These are phyloP conservation scores for Plectranthus barbatus DNA, from an alignment of 257 asterid genomes.

Conservation along the genomic window DNA sequence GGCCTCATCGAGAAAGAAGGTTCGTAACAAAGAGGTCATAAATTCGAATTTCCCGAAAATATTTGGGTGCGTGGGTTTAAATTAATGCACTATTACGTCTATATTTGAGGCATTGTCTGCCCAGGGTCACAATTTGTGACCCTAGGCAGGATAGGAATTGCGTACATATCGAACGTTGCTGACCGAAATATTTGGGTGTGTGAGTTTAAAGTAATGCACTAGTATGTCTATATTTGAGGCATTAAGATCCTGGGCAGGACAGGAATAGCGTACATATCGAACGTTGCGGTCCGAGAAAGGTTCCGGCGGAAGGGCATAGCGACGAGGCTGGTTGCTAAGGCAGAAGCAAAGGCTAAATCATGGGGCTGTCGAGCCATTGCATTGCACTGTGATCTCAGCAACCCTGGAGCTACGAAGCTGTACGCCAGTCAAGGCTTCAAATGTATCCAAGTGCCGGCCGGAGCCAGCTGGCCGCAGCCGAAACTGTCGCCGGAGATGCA, in stretches of 20 bases:
- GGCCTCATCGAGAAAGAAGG: conserved; percentile 82
- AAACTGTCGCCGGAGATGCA: conserved; percentile 46
- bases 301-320: conserved; percentile 77
- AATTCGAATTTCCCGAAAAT: too few relatives aligned
- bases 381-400: conserved; percentile 62
- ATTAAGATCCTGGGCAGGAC: conserved; percentile 39
- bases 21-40: conserved; percentile 3
- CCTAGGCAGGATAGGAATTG: too few relatives aligned
- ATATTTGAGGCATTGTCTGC: too few relatives aligned
- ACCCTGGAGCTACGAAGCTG: conserved; percentile 61
- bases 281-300: conserved; percentile 70
- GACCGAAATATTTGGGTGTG: too few relatives aligned
- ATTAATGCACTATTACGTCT: too few relatives aligned
- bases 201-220: too few relatives aligned
- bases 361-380: conserved; percentile 95
- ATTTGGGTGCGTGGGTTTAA: too few relatives aligned
- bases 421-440: conserved; percentile 59
- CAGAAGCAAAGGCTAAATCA: conserved; percentile 67
- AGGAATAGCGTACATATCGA: conserved; percentile 83
- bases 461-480: conserved; percentile 91
- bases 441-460: conserved; percentile 52
- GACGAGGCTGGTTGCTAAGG: conserved; percentile 55
- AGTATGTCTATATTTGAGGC: neutral
- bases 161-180: too few relatives aligned
- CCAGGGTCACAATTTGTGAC: too few relatives aligned